A percentile compares a stretch with the other conserved stretches of the same genome.
phyloP scores from a whole-genome alignment of 441 rosid species.

The Erysimum cheiri region DNA sequence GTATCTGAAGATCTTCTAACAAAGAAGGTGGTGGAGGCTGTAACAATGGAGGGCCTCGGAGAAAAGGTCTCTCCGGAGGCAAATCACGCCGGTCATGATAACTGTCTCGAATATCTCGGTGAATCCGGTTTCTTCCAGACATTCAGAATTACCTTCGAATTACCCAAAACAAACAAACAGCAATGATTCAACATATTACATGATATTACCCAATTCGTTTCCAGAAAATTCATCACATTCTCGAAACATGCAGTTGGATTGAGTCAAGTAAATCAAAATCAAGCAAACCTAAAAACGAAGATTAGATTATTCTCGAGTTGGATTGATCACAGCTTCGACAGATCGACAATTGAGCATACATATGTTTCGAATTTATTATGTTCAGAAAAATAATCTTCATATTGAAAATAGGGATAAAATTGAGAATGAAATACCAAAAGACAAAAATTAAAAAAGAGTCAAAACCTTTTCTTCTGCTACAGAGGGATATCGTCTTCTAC shows the following conservation, averaged over 20 bases:
- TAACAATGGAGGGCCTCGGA: conserved; percentile 68
- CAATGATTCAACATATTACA: background rate
- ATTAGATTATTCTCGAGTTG: conserved; percentile 1
- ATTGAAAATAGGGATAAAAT: background rate
- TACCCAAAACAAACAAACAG: conserved; percentile 3
- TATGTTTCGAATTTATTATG: background rate
- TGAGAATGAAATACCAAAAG: background rate
- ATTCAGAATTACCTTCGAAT: conserved; percentile 41
- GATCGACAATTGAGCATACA: background rate
- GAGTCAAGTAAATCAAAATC: background rate
- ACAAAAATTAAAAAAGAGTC: background rate
- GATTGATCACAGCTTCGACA: conserved; percentile 12
- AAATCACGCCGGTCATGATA: conserved; percentile 70
- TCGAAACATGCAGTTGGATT: background rate
- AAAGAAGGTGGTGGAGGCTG: conserved; percentile 76
- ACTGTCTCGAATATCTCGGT: conserved; percentile 67
- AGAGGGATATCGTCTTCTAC: conserved; percentile 21
- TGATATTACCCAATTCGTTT: background rate
- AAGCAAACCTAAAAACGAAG: background rate
- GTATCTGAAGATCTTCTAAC: conserved; percentile 92
- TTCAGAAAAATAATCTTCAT: background rate
- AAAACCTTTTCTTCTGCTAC: conserved; percentile 11
- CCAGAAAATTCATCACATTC: background rate
- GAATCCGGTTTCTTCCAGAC: conserved; percentile 86
- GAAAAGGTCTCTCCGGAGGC: conserved; percentile 65